A percentile compares a stretch with the other conserved stretches of the same genome.
Conservation (phyloP, 768 basidiomycete species). For the Agrocybe pediades region DNA sequence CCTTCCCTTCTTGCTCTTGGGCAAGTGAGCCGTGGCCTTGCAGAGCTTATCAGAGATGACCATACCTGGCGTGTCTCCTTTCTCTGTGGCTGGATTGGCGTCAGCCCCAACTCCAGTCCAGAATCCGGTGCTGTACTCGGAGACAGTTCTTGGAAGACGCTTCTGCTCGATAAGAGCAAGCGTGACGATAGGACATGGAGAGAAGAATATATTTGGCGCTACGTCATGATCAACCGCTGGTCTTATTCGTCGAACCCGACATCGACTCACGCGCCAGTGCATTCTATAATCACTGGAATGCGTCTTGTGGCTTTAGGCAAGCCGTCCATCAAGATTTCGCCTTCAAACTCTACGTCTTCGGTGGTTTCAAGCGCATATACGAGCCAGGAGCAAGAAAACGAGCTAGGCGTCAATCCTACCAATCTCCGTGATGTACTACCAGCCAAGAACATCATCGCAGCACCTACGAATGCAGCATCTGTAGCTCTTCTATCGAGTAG, state of each 20-base stretch:
- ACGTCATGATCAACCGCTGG: slow-evolving; percentile 69
- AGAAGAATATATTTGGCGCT: slow-evolving; percentile 64
- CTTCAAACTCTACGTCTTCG: not conserved
- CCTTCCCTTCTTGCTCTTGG: slow-evolving; percentile 60
- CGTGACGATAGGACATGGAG: slow-evolving; percentile 61
- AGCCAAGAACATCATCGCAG: not conserved
- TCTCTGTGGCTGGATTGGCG: slow-evolving; percentile 63
- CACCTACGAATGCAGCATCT: not conserved
- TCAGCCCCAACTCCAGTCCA: slow-evolving; percentile 42
- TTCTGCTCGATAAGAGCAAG: slow-evolving; percentile 50
- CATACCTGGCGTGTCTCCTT: slow-evolving; percentile 82
- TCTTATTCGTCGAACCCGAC: slow-evolving; percentile 59
- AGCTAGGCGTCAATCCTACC: no score
- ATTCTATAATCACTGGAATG: slow-evolving; percentile 55
- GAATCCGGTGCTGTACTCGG: no score
- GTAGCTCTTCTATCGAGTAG: slow-evolving; percentile 61
- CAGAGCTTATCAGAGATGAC: slow-evolving; percentile 72
- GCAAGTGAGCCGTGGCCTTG: slow-evolving; percentile 50
- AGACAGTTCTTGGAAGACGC: slow-evolving; percentile 26
- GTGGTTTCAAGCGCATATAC: not conserved
- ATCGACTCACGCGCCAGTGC: slow-evolving; percentile 64
- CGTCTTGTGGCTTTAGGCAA: slow-evolving; percentile 54
- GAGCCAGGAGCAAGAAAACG: no score
- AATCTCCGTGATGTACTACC: not conserved
- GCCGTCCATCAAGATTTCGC: slow-evolving; percentile 29